phyloP scores from a whole-genome alignment of 2,329 filamentous ascomycete species.

The Chaetomium globosum region DNA sequence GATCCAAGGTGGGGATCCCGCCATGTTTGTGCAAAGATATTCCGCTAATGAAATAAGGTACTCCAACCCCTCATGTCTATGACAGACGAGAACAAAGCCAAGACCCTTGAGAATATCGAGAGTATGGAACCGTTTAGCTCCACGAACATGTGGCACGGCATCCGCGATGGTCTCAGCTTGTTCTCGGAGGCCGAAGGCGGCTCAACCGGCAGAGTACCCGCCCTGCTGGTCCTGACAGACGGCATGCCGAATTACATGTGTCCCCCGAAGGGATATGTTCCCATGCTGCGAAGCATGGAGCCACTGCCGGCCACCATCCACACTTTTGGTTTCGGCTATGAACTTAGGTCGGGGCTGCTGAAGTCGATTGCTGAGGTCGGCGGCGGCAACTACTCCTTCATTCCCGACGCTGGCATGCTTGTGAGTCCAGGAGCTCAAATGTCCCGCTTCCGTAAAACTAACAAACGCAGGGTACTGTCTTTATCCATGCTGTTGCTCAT shows the following conservation, averaged over 20 bases:
- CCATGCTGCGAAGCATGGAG: slow-evolving; percentile 51
- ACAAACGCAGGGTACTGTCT: slow-evolving; percentile 54
- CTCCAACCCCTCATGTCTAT: slow-evolving; percentile 54
- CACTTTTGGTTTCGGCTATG: slow-evolving; percentile 59
- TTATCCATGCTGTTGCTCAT: slow-evolving; percentile 64
- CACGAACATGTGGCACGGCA: slow-evolving; percentile 63
- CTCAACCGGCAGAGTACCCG: slow-evolving; percentile 48
- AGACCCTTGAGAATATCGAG: slow-evolving; percentile 48
- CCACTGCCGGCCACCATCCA: slow-evolving; percentile 51
- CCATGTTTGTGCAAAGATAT: not conserved
- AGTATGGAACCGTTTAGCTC: slow-evolving; percentile 43
- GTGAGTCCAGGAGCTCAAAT: slow-evolving; percentile 37
- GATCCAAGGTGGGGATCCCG: slow-evolving; percentile 41
- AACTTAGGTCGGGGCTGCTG: slow-evolving; percentile 55
- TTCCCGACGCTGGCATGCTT: slow-evolving; percentile 65
- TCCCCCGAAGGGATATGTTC: slow-evolving; percentile 56
- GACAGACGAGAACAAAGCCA: slow-evolving; percentile 50
- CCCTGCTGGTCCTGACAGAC: slow-evolving; percentile 58
- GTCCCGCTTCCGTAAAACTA: not conserved
- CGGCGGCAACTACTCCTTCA: slow-evolving; percentile 62
- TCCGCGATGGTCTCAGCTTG: slow-evolving; percentile 53
- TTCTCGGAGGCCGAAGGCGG: slow-evolving; percentile 42
- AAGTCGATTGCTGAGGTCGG: slow-evolving; percentile 63
- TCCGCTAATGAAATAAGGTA: slow-evolving; percentile 34
- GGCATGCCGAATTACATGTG: slow-evolving; percentile 59